These are phyloP conservation scores for Arabis alpina DNA, from an alignment of 345 rosid species.

Conservation along the genomic window DNA sequence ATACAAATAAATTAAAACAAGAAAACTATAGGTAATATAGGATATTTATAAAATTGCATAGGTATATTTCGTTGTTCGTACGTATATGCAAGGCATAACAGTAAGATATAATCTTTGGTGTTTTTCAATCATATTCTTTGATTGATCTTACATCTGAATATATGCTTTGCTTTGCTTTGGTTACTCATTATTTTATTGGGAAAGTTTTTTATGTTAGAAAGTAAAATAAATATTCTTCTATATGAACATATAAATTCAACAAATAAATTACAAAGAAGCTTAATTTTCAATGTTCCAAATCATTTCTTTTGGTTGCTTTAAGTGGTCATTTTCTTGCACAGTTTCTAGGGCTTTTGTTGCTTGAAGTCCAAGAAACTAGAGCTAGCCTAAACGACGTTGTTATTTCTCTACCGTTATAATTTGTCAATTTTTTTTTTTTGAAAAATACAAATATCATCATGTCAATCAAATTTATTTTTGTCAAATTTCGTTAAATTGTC, in stretches of 20 bases:
- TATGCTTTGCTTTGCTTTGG: conserved; percentile 41
- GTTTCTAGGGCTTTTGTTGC: too few species aligned
- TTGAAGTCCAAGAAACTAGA: too few species aligned
- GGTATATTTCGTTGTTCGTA: conserved; percentile 1
- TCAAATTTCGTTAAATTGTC: too few species aligned
- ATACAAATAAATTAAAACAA: not conserved
- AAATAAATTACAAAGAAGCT: not conserved
- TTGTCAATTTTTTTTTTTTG: too few species aligned
- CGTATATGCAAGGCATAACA: conserved; percentile 35
- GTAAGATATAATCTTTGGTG: conserved; percentile 14
- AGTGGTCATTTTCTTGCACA: too few species aligned
- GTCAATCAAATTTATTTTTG: too few species aligned
- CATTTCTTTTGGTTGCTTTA: too few species aligned
- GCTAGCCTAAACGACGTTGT: too few species aligned
- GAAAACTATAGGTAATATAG: not conserved
- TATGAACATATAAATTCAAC: not conserved
- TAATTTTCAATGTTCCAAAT: not conserved
- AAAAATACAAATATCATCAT: too few species aligned
- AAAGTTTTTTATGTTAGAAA: not conserved
- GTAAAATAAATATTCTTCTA: not conserved
- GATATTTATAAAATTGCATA: not conserved
- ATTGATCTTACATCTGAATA: conserved; percentile 22
- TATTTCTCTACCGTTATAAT: too few species aligned
- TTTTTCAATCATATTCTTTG: conserved; percentile 28
- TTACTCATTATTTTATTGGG: conserved; percentile 26